Evolutionary conservation across 2,329 filamentous ascomycete species (phyloP), one percentile per base, ranked within the genome.

Genomic region (Davidsoniella australis): DNA sequence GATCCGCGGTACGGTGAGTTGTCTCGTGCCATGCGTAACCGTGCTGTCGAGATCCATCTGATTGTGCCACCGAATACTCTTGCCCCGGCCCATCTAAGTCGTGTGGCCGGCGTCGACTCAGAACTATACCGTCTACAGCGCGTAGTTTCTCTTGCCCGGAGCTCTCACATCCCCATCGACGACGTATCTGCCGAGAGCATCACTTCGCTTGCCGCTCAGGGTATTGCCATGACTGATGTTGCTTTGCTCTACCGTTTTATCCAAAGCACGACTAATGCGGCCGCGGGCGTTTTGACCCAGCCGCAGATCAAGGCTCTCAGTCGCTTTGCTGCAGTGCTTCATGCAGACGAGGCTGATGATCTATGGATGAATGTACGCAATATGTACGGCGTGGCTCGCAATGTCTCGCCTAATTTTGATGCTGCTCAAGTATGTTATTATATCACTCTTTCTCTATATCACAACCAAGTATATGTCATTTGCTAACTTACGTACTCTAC

Each of bases 11-110:
- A 94, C 62, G 93, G 91, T 16, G 91, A 98, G 62, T 70, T 98
- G 7, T 98, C 91, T 3, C 76, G 91, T 54, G 91, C 91, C 0
- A 98, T 98, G 91, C 75, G 93, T 51, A 98, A 98, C 64, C 78
- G 91, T 62, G 87, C 87, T 45, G 73, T 95, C 23, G 93, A 98
- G 63, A 82, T 98, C 8, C 91, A 80, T 58, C 69, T 98, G 42
- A 39, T 29, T 36, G 78, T 54, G 62, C 63, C 66, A 4, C 63
- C 64, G 1, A 62, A 66, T 1, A 53, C 40, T 9, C 54, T 56
- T 9, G 1, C 59, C 17, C 2, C 47, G 56, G 2, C 65, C 63
- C 57, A 54, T 29, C 58, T 64, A n/a, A 59, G 59, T n/a, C 64
- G 59, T 23, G 61, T 75, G 12, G 57, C 68, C 0, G 61, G 66